Base-by-base conservation (phyloP, 1,139 yeast genomes). In the Geotrichum reessii region DNA sequence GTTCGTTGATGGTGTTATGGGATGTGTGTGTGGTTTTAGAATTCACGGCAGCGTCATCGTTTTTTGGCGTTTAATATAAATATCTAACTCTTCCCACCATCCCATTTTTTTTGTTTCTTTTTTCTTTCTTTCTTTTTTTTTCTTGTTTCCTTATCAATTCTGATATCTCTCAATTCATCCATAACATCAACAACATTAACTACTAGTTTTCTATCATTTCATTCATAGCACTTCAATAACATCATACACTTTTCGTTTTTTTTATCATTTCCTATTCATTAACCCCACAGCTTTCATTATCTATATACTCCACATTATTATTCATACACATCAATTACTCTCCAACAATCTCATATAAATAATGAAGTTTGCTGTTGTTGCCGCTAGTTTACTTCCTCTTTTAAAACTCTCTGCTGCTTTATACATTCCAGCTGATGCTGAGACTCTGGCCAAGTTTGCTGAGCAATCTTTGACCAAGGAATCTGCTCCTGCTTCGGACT, bases 391-490 rank as follows among this genome's bases (percentile, higher is more conserved):
- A 68, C 81, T 87, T 60, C 78, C 86, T 59, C 72, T 84, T 64
- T 81, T 83, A 60, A 61, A 76, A 33, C 67, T 76, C 47, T 86
- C 82, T 55, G 78, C 82, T 61, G 90, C 86, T 33, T 78, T 87
- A 69, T 84, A 85, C 64, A 81, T 85, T 64, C 95, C 92, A 50
- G 53, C 59, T 25, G 59, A 59, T 19, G 50, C 56, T 7, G 59
- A 37, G 4, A 50, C 59, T 7, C 50, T 52, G n/a, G 56, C 50
- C 9, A 49, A 56, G 53, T 49, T 52, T 31, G 44, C 25, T 22
- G 27, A 40, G 31, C 24, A 37, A 6, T 37, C 40, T 17, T 24
- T 24, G 31, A 24, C 31, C n/a, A 27, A 47, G 19, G 31, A 47
- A 25, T 24, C 27, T 37, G 44, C 21, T 12, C 28, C 42, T n/a